Evolutionary conservation across 306 rosid species (phyloP).

Genomic region (Spatholobus suberectus): DNA sequence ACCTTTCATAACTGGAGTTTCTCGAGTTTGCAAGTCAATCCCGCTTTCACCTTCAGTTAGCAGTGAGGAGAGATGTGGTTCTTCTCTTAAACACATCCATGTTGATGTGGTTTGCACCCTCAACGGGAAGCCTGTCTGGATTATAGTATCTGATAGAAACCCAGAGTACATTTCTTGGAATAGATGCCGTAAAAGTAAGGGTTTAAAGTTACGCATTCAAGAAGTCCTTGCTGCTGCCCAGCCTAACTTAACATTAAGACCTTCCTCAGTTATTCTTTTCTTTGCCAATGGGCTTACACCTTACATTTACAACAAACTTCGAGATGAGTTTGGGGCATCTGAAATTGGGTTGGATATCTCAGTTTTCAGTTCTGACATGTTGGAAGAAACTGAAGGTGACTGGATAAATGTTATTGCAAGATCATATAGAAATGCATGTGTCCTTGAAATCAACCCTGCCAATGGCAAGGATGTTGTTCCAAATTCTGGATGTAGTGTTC

Average conservation of each 20-base stretch:
- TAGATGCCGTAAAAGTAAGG: slow-evolving; percentile 56
- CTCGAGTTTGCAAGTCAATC: slow-evolving; percentile 89
- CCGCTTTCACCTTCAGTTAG: slow-evolving; percentile 51
- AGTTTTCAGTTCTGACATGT: slow-evolving; percentile 49
- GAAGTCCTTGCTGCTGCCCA: slow-evolving; percentile 64
- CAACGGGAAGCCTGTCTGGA: slow-evolving; percentile 82
- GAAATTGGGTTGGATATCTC: slow-evolving; percentile 60
- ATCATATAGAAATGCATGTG: slow-evolving; percentile 62
- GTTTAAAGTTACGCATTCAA: slow-evolving; percentile 67
- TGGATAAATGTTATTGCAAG: slow-evolving; percentile 68
- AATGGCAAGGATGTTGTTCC: slow-evolving; percentile 38
- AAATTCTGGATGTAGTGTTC: slow-evolving; percentile 29
- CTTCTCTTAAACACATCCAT: slow-evolving; percentile 54
- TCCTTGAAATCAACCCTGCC: slow-evolving; percentile 62
- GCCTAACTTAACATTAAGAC: slow-evolving; percentile 68
- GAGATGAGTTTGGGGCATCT: slow-evolving; percentile 63
- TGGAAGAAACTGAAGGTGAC: slow-evolving; percentile 65
- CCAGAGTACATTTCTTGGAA: slow-evolving; percentile 78
- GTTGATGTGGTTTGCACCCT: slow-evolving; percentile 78
- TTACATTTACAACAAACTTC: slow-evolving; percentile 51
- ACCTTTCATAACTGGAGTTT: slow-evolving; percentile 78
- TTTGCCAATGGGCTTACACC: slow-evolving; percentile 68
- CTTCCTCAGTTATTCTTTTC: slow-evolving; percentile 79
- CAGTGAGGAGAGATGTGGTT: slow-evolving; percentile 27
- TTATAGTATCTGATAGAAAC: slow-evolving; percentile 85